Conservation (phyloP, 108 stramenopile species). For the Cyclotella choctawhatcheeana region DNA sequence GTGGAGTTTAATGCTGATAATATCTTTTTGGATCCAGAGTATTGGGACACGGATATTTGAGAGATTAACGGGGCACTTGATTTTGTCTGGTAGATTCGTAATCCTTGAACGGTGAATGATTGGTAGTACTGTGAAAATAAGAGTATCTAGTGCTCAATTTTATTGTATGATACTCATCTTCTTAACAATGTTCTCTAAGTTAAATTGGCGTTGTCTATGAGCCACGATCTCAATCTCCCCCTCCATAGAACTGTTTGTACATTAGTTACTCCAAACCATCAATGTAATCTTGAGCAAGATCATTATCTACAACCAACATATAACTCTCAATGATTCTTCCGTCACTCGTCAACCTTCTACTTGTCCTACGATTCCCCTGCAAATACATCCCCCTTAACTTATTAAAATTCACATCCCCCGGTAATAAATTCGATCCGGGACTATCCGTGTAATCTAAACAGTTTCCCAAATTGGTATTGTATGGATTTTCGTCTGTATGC, state of each 20-base stretch:
- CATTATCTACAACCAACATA: constrained; percentile 9
- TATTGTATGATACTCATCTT: no score
- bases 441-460: constrained; percentile 81
- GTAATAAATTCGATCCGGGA: constrained; percentile 60
- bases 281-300: not conserved
- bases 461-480: constrained; percentile 66
- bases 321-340: constrained; percentile 26
- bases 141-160: no score
- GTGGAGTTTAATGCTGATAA: constrained; percentile 34
- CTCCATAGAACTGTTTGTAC: no score
- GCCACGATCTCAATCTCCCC: no score
- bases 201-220: no score
- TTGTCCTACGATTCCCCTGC: constrained; percentile 11
- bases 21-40: constrained; percentile 49
- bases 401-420: constrained; percentile 61
- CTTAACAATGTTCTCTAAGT: no score
- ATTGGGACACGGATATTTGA: constrained; percentile 41
- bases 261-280: not conserved
- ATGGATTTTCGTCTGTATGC: constrained; percentile 82
- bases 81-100: no score
- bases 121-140: no score
- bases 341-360: constrained; percentile 4
- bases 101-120: no score
- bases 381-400: constrained; percentile 58
- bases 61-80: no score